These are phyloP conservation scores for Penicillium desertorum DNA, from an alignment of 495 filamentous ascomycete species.

Conservation along the genomic window DNA sequence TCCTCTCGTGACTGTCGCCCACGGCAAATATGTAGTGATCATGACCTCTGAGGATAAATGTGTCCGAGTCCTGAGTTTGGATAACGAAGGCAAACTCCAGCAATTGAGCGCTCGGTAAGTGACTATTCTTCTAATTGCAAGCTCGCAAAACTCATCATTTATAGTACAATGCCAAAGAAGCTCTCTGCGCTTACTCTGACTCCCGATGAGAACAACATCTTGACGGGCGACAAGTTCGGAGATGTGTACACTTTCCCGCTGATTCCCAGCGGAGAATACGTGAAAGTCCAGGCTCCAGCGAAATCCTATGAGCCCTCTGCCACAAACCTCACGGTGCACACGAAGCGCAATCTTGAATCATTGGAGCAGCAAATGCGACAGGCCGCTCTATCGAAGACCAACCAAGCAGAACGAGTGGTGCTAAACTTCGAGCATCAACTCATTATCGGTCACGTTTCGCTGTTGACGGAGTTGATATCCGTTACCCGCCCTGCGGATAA, in stretches of 20 bases:
- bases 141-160: slow-evolving; percentile 14
- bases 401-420: slow-evolving; percentile 39
- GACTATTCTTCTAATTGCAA: neutral
- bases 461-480: slow-evolving; percentile 73
- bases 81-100: slow-evolving; percentile 57
- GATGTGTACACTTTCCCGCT: slow-evolving; percentile 92
- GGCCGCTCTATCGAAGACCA: slow-evolving; percentile 30
- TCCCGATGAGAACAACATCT: slow-evolving; percentile 63
- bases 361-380: slow-evolving; percentile 68
- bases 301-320: slow-evolving; percentile 58
- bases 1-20: slow-evolving; percentile 56
- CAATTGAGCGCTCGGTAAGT: slow-evolving; percentile 71
- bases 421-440: slow-evolving; percentile 67
- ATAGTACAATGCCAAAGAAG: slow-evolving; percentile 83
- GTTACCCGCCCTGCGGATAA: slow-evolving; percentile 36
- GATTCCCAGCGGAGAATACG: slow-evolving; percentile 46
- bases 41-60: slow-evolving; percentile 88
- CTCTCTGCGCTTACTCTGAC: slow-evolving; percentile 73
- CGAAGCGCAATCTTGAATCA: slow-evolving; percentile 70
- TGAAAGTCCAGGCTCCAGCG: slow-evolving; percentile 18
- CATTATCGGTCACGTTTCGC: slow-evolving; percentile 88
- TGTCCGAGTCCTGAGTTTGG: slow-evolving; percentile 74
- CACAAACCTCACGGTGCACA: slow-evolving; percentile 77
- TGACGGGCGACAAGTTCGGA: slow-evolving; percentile 91
- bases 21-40: slow-evolving; percentile 67